These are phyloP conservation scores for Panicum hallii DNA, from an alignment of 202 grass and related monocot species.

Conservation along the genomic window DNA sequence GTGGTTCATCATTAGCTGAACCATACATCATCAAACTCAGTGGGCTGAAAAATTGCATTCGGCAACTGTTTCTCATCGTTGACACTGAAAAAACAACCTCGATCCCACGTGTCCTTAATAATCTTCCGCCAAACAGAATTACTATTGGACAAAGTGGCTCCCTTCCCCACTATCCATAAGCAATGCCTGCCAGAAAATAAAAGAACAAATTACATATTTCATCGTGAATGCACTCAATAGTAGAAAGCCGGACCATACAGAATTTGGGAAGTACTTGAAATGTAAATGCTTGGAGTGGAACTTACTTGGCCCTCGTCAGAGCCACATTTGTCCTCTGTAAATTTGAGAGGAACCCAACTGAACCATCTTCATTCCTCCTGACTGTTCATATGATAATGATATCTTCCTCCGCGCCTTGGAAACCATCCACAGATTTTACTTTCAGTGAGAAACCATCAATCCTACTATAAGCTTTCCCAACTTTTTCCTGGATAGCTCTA, in stretches of 20 bases:
- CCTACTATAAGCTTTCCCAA: conserved; percentile 38
- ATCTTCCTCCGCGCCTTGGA: conserved; percentile 24
- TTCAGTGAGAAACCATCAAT: conserved; percentile 31
- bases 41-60: conserved; percentile 17
- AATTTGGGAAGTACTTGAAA: neutral
- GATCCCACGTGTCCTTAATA: conserved; percentile 5
- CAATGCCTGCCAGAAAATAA: conserved; percentile 37
- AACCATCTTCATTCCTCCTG: conserved; percentile 24
- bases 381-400: conserved; percentile 30
- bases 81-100: conserved; percentile 34
- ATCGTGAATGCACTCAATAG: neutral
- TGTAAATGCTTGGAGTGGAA: neutral
- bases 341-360: conserved; percentile 9
- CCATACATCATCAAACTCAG: conserved; percentile 13
- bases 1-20: neutral
- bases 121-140: conserved; percentile 42
- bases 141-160: conserved; percentile 26
- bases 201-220: neutral
- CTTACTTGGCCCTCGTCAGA: conserved; percentile 51
- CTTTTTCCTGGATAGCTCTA: conserved; percentile 42
- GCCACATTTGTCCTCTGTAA: conserved; percentile 39
- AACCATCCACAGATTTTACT: conserved; percentile 43
- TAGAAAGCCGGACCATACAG: neutral
- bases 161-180: conserved; percentile 49
- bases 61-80: neutral